phyloP scores from a whole-genome alignment of 2,329 filamentous ascomycete species.

The Stachybotrys chlorohalonatus region DNA sequence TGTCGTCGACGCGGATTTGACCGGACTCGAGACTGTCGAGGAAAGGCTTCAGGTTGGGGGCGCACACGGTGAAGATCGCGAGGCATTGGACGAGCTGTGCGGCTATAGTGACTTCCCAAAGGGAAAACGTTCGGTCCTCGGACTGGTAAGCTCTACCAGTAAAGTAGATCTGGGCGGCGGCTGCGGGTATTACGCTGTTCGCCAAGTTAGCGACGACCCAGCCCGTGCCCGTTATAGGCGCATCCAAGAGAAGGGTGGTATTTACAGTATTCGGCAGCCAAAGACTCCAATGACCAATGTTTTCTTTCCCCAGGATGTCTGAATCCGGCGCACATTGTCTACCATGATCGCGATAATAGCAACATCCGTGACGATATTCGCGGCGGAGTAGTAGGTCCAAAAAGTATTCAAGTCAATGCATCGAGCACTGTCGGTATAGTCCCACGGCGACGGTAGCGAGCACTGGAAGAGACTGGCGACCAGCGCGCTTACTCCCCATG shows the following conservation, averaged over 20 bases:
- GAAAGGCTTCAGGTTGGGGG: slow-evolving; percentile 19
- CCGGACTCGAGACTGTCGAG: slow-evolving; percentile 18
- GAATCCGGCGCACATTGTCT: slow-evolving; percentile 17
- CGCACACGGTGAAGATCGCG: slow-evolving; percentile 14
- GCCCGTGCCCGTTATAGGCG: neutral
- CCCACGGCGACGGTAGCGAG: slow-evolving; percentile 14
- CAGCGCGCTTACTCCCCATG: slow-evolving; percentile 14
- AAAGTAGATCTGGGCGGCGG: slow-evolving; percentile 15
- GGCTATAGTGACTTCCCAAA: slow-evolving; percentile 13
- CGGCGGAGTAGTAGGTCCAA: slow-evolving; percentile 16
- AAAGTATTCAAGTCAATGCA: slow-evolving; percentile 13
- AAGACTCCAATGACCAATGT: slow-evolving; percentile 18
- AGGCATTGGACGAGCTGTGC: slow-evolving; percentile 18
- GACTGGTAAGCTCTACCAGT: slow-evolving; percentile 13
- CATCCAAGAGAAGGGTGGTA: neutral
- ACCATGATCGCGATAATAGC: slow-evolving; percentile 15
- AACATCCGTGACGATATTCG: slow-evolving; percentile 20
- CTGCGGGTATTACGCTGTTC: slow-evolving; percentile 15
- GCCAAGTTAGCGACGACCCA: neutral
- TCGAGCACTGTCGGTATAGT: slow-evolving; percentile 9
- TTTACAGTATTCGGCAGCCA: slow-evolving; percentile 19
- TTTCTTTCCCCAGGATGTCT: slow-evolving; percentile 17
- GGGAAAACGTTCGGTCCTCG: slow-evolving; percentile 10
- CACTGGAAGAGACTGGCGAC: slow-evolving; percentile 18
- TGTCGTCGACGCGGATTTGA: slow-evolving; percentile 18